Percentiles rank a stretch among this genome's conserved stretches.
Evolutionary conservation across 2,329 filamentous ascomycete species (phyloP).

Genomic region (Ramularia collo-cygni): DNA sequence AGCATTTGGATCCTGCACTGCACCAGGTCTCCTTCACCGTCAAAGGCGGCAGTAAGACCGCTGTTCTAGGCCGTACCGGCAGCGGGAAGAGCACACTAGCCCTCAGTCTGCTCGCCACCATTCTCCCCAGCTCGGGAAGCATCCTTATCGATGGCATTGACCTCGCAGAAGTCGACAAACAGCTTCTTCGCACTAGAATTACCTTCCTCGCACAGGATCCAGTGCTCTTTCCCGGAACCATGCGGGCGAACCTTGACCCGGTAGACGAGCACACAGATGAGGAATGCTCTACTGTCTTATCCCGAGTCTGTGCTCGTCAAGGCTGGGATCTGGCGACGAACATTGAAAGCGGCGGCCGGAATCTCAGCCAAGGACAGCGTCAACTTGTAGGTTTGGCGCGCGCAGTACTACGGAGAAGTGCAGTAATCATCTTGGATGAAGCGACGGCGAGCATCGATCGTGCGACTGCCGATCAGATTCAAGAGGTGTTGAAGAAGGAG

Average conservation of each 20-base stretch:
- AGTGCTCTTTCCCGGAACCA: slow-evolving; percentile 55
- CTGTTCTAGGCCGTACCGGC: slow-evolving; percentile 72
- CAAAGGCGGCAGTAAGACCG: slow-evolving; percentile 69
- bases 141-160: slow-evolving; percentile 57
- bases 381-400: slow-evolving; percentile 59
- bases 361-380: slow-evolving; percentile 58
- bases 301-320: slow-evolving; percentile 49
- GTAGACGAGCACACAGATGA: slow-evolving; percentile 50
- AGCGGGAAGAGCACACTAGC: slow-evolving; percentile 78
- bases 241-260: slow-evolving; percentile 58
- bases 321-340: slow-evolving; percentile 50
- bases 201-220: slow-evolving; percentile 64
- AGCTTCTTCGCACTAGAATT: slow-evolving; percentile 54
- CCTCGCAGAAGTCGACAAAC: slow-evolving; percentile 52
- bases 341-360: slow-evolving; percentile 55
- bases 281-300: slow-evolving; percentile 48
- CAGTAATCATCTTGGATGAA: slow-evolving; percentile 60
- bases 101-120: slow-evolving; percentile 52
- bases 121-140: slow-evolving; percentile 47
- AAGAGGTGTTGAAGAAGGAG: slow-evolving; percentile 50
- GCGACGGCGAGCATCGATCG: slow-evolving; percentile 59
- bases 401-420: slow-evolving; percentile 54
- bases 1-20: slow-evolving; percentile 67
- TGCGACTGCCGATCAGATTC: slow-evolving; percentile 52
- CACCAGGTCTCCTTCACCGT: slow-evolving; percentile 64